A percentile compares a stretch with the other conserved stretches of the same genome.
Evolutionary conservation across 495 filamentous ascomycete genomes (phyloP).

Genomic region (Talaromyces borbonicus): DNA sequence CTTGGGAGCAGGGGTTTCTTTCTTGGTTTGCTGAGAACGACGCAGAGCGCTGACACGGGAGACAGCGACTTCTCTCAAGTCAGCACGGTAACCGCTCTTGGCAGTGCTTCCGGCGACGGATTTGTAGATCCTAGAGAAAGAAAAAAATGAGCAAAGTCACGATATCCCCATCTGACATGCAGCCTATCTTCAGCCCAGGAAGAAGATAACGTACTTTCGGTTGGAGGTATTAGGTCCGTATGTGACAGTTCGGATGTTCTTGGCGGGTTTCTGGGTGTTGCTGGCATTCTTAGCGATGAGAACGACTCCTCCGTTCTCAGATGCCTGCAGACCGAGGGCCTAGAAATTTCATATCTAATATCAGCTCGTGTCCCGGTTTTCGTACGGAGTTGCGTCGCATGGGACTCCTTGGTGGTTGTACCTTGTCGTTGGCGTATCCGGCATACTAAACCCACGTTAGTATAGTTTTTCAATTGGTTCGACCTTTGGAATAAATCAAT

Average conservation of each 20-base stretch:
- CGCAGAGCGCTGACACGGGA: slow-evolving; percentile 83
- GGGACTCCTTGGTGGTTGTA: slow-evolving; percentile 27
- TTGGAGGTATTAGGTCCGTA: slow-evolving; percentile 58
- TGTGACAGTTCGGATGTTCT: slow-evolving; percentile 50
- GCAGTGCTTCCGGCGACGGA: slow-evolving; percentile 68
- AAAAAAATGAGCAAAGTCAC: neutral
- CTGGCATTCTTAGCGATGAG: slow-evolving; percentile 73
- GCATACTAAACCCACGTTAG: no score
- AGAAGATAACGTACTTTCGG: slow-evolving; percentile 58
- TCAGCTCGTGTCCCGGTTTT: slow-evolving; percentile 5
- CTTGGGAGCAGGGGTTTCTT: slow-evolving; percentile 64
- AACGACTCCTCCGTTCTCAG: slow-evolving; percentile 59
- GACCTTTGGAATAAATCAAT: neutral
- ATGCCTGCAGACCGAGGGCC: slow-evolving; percentile 68
- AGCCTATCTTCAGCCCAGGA: neutral
- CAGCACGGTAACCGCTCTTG: slow-evolving; percentile 74
- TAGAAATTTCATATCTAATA: no score
- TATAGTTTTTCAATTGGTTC: slow-evolving; percentile 1
- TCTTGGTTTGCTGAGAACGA: slow-evolving; percentile 64
- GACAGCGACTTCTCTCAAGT: slow-evolving; percentile 79
- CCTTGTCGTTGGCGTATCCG: slow-evolving; percentile 88
- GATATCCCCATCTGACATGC: neutral
- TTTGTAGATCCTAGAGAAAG: slow-evolving; percentile 67
- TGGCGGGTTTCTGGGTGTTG: slow-evolving; percentile 56
- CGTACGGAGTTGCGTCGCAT: slow-evolving; percentile 3